Conservation (phyloP, 2,329 filamentous ascomycete species). For the Macrophomina tecta region DNA sequence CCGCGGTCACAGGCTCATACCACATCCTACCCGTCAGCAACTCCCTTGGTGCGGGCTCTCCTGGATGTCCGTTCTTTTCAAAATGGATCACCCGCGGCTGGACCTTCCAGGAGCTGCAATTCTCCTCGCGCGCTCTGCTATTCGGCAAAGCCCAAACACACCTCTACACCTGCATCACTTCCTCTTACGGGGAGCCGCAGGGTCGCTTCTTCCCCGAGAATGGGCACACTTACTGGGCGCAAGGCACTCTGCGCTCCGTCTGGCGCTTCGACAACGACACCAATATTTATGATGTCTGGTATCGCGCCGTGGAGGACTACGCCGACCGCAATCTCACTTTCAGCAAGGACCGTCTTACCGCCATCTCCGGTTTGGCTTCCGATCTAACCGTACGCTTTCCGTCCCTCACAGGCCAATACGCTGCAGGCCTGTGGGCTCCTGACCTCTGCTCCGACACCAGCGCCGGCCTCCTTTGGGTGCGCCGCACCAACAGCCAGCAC, state of each 20-base stretch:
- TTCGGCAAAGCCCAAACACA: neutral
- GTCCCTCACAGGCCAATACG: neutral
- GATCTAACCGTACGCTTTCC: neutral
- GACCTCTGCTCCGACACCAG: neutral
- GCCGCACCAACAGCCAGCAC: neutral
- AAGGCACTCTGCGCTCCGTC: neutral
- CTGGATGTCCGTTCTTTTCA: neutral
- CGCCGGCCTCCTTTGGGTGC: neutral
- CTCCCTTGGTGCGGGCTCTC: neutral
- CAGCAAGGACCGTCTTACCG: neutral
- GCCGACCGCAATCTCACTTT: neutral
- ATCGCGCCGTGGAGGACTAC: neutral
- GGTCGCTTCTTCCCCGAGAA: neutral
- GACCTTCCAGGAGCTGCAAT: neutral
- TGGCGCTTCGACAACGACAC: neutral
- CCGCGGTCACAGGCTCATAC: neutral
- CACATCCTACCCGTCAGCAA: neutral
- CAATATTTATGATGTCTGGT: neutral
- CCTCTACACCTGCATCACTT: neutral
- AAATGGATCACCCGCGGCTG: neutral
- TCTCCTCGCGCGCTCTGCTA: neutral
- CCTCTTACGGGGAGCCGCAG: neutral
- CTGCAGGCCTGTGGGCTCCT: neutral
- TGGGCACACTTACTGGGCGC: neutral
- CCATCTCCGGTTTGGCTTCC: slow-evolving; percentile 9